Conservation (phyloP, 1,284 basidiomycete species). For the Fomitiporia mediterranea region DNA sequence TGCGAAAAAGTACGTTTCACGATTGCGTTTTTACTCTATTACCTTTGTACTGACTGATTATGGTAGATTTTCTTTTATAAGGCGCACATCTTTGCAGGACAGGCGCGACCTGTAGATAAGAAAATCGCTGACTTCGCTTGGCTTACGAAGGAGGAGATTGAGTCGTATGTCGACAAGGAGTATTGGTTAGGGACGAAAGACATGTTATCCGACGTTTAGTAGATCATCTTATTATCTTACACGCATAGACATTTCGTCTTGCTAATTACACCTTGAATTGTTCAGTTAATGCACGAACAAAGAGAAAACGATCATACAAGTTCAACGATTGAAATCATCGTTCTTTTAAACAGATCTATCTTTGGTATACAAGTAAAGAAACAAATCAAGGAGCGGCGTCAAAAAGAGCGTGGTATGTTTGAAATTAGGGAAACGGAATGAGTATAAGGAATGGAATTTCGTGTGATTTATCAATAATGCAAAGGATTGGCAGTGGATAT, state of each 20-base stretch:
- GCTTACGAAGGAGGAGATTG: constrained; percentile 86
- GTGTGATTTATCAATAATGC: too few species aligned
- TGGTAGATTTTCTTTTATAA: constrained; percentile 70
- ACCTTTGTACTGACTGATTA: background rate
- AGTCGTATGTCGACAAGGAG: constrained; percentile 51
- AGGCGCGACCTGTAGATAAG: constrained; percentile 51
- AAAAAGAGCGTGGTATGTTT: too few species aligned
- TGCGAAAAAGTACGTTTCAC: constrained; percentile 19
- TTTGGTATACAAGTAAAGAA: too few species aligned
- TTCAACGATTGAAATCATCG: too few species aligned
- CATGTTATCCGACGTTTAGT: constrained; percentile 70
- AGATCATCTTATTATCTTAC: constrained; percentile 13
- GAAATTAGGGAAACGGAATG: too few species aligned
- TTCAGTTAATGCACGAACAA: too few species aligned
- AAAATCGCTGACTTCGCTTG: constrained; percentile 76
- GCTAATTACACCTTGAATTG: too few species aligned
- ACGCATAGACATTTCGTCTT: background rate
- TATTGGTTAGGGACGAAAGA: constrained; percentile 80
- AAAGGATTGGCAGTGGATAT: too few species aligned
- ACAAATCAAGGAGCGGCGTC: too few species aligned
- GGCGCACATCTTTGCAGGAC: constrained; percentile 77
- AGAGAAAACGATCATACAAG: too few species aligned
- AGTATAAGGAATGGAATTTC: too few species aligned
- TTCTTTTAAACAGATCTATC: too few species aligned
- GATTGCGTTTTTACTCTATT: background rate